Base-by-base conservation (phyloP, 345 rosid genomes). In the Limnanthes douglasii region DNA sequence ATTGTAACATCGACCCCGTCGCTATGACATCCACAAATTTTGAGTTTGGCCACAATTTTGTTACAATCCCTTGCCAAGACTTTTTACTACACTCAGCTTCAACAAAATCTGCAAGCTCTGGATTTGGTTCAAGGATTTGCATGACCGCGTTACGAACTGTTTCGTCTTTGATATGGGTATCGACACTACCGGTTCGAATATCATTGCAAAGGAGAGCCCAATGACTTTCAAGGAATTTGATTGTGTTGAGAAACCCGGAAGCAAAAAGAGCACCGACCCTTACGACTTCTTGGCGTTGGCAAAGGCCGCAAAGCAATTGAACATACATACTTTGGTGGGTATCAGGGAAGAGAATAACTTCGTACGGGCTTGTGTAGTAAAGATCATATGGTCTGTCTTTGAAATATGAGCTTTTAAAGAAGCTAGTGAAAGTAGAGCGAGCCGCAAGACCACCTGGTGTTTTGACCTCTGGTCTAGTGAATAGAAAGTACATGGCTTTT, bases 1-100 rank as follows among this genome's bases (percentile, higher is more conserved):
- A 88, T 50, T 88, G 98, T 44, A 95, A 88, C 98, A 88, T 88
- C 13, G 98, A 74, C 19, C 98, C 98, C 4, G 98, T 88, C 70
- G 84, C 95, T 57, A 88, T 84, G 37, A 90, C 95, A 67, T 90
- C 98, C 41, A 90, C 80, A 53, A 73, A 74, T 60, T 74, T 78
- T 3, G 84, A 73, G 50, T 78, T 78, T 11, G 84, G 90, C 90
- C 90, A 78, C 26, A 78, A 25, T 43, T 66, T 56, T n/a, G 80
- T 74, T 14, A 78, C 74, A 50, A 78, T 78, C 57, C 90, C 84
- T 29, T 64, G 61, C 90, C 90, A 78, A 11, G 72, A 68, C 21
- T 45, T 46, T 40, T 64, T 68, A 30, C 51, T n/a, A 29, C 83
- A 78, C 56, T 78, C 75, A 2, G 46, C 48, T 18, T 61, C 45